phyloP scores from a whole-genome alignment of 2,329 filamentous ascomycete species.

The Rutstroemia sydowiana region DNA sequence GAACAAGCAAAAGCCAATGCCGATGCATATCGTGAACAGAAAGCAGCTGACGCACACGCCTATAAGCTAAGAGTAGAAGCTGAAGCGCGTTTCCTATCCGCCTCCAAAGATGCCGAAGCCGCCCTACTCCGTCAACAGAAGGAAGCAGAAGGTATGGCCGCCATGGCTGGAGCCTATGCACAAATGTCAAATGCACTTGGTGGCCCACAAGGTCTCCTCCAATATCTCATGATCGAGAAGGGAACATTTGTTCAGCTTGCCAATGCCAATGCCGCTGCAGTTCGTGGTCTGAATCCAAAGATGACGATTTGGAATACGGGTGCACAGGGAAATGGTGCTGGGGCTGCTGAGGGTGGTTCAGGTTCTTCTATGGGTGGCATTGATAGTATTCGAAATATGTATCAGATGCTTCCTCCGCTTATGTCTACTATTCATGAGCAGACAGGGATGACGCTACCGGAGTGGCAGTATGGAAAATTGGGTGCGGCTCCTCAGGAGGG shows the following conservation, averaged over 20 bases:
- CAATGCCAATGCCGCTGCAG: conserved; percentile 67
- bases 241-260: conserved; percentile 72
- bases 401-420: conserved; percentile 76
- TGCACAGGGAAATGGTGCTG: conserved; percentile 32
- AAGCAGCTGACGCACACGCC: conserved; percentile 45
- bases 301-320: conserved; percentile 88
- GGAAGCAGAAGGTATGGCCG: conserved; percentile 68
- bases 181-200: conserved; percentile 67
- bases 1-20: background rate
- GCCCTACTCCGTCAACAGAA: conserved; percentile 54
- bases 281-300: conserved; percentile 76
- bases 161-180: conserved; percentile 75
- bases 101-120: conserved; percentile 47
- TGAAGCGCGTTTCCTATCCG: conserved; percentile 34
- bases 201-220: conserved; percentile 68
- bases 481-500: conserved; percentile 25
- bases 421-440: conserved; percentile 84
- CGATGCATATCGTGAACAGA: conserved; percentile 39
- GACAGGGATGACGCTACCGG: conserved; percentile 73
- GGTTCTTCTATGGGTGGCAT: conserved; percentile 44
- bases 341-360: conserved; percentile 2
- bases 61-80: conserved; percentile 38
- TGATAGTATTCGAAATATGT: conserved; percentile 64
- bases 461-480: conserved; percentile 60
- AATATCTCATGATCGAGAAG: conserved; percentile 84